These are phyloP conservation scores for Leucaena leucocephala DNA, from an alignment of 306 rosid species.

Conservation along the genomic window DNA sequence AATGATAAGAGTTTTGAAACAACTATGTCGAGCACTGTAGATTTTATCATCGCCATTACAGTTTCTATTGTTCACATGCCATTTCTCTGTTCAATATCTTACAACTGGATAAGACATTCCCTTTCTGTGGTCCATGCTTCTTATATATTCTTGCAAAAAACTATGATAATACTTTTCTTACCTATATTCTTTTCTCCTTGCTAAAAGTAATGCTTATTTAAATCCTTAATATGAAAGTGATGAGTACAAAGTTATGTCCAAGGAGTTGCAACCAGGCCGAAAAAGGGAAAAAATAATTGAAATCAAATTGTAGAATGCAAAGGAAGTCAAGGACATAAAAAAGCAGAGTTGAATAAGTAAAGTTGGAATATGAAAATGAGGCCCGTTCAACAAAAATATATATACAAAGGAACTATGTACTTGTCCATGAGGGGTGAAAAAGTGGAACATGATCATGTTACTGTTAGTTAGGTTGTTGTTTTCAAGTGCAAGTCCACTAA, in stretches of 20 bases:
- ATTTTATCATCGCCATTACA: background rate
- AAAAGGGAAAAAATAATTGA: too few species aligned
- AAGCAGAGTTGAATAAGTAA: background rate
- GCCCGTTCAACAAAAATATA: background rate
- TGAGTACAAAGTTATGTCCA: background rate
- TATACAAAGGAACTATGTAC: background rate
- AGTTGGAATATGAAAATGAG: too few species aligned
- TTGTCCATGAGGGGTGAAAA: background rate
- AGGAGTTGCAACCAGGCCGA: background rate
- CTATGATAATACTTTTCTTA: background rate
- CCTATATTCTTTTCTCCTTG: background rate
- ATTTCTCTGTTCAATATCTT: background rate
- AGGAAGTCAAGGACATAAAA: background rate
- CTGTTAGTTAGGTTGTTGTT: conserved; percentile 34
- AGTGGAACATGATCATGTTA: conserved; percentile 27
- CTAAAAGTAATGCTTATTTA: background rate
- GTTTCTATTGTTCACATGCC: background rate
- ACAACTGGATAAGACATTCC: background rate
- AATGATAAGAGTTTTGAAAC: background rate
- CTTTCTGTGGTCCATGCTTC: background rate
- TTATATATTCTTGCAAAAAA: too few species aligned
- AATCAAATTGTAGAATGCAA: background rate
- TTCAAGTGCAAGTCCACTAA: conserved; percentile 39
- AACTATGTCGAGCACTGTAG: background rate
- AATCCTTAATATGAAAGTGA: background rate